Conservation (phyloP, 257 asterid species). For the Jaltomata sinuosa region DNA sequence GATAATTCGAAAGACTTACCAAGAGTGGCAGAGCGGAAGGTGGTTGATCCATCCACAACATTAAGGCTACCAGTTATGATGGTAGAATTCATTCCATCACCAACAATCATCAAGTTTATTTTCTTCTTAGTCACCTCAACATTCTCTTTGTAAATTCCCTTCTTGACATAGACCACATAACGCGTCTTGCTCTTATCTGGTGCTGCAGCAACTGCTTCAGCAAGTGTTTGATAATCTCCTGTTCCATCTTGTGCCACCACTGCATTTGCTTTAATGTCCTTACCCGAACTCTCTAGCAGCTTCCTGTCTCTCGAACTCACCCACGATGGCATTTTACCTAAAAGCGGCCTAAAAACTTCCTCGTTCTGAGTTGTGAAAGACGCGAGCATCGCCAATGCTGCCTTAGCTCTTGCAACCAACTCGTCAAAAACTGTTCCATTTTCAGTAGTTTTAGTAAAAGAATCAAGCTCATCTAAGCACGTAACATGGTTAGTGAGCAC, state of each 20-base stretch:
- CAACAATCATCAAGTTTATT: slow-evolving; percentile 42
- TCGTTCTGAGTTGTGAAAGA: neutral
- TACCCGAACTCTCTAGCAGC: slow-evolving; percentile 14
- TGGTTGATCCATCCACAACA: slow-evolving; percentile 36
- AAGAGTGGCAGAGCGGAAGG: slow-evolving; percentile 47
- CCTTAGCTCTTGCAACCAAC: slow-evolving; percentile 25
- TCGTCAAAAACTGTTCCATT: slow-evolving; percentile 8
- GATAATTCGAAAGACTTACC: slow-evolving; percentile 16
- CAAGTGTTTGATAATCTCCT: slow-evolving; percentile 30
- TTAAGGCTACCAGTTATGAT: slow-evolving; percentile 36
- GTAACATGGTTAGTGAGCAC: slow-evolving; percentile 44
- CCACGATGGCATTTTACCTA: slow-evolving; percentile 33
- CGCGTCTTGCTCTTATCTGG: slow-evolving; percentile 22
- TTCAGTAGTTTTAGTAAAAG: neutral
- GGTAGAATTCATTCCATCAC: slow-evolving; percentile 46
- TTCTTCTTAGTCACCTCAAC: slow-evolving; percentile 29
- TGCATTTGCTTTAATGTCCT: slow-evolving; percentile 18
- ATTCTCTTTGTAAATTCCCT: slow-evolving; percentile 43
- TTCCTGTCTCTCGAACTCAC: slow-evolving; percentile 21
- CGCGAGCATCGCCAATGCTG: slow-evolving; percentile 27
- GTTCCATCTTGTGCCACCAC: slow-evolving; percentile 41
- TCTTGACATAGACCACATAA: slow-evolving; percentile 38
- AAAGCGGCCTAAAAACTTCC: neutral
- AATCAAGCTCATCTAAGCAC: slow-evolving; percentile 34
- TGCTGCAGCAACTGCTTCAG: slow-evolving; percentile 39